These are phyloP conservation scores for Firmiana major DNA, from an alignment of 345 rosid species.

Conservation along the genomic window DNA sequence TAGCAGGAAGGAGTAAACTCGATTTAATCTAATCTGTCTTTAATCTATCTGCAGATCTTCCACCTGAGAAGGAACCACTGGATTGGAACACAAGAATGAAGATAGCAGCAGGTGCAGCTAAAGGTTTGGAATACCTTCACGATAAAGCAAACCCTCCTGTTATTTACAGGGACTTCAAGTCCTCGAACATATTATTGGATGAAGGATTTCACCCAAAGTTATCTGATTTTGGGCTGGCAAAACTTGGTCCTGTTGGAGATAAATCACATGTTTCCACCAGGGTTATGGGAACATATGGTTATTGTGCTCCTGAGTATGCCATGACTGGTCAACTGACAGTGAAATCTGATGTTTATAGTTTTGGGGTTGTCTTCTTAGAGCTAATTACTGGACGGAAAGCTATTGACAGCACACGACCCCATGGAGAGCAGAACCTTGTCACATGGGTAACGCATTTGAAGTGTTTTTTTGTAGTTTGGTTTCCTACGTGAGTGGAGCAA, in stretches of 20 bases:
- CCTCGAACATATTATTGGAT: slow-evolving; percentile 86
- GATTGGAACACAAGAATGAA: slow-evolving; percentile 98
- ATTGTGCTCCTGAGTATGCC: slow-evolving; percentile 99
- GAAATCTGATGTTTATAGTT: slow-evolving; percentile 94
- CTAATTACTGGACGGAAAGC: slow-evolving; percentile 96
- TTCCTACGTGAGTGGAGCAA: too few relatives aligned
- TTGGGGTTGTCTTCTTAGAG: slow-evolving; percentile 92
- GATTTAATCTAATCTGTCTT: not conserved
- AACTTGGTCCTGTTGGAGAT: slow-evolving; percentile 97
- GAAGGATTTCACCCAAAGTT: slow-evolving; percentile 94
- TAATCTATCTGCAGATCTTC: slow-evolving; percentile 54
- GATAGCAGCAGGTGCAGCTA: slow-evolving; percentile 99
- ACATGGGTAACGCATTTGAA: slow-evolving; percentile 62
- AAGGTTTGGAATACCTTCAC: slow-evolving; percentile 91
- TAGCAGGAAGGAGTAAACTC: not conserved
- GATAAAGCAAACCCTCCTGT: slow-evolving; percentile 97
- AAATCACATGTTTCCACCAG: slow-evolving; percentile 98
- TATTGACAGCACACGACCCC: slow-evolving; percentile 77
- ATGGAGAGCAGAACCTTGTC: slow-evolving; percentile 93
- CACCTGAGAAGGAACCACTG: slow-evolving; percentile 82
- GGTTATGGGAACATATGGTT: slow-evolving; percentile 99
- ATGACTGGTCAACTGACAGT: slow-evolving; percentile 98
- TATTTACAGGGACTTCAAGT: slow-evolving; percentile 94
- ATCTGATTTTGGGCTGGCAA: slow-evolving; percentile 97
- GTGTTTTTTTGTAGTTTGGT: not conserved